Evolutionary conservation across 495 filamentous ascomycete species (phyloP).

Genomic region (Tirmania nivea): DNA sequence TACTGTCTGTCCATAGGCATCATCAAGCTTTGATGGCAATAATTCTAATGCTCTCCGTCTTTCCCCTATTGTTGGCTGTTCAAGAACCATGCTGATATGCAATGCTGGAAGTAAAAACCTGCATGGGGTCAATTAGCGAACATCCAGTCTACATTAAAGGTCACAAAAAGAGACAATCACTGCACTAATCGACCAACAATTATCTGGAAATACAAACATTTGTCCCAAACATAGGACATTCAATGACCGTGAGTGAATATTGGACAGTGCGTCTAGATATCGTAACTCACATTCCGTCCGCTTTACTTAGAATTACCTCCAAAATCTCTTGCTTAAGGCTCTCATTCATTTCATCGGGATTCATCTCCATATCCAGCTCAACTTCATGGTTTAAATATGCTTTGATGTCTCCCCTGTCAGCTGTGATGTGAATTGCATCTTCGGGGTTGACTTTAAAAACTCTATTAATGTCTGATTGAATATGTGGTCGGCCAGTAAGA

Average conservation of each 20-base stretch:
- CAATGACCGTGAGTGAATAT: background rate
- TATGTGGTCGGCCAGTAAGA: background rate
- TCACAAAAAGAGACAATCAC: background rate
- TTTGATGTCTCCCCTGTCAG: background rate
- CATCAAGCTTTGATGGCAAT: background rate
- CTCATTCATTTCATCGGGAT: background rate
- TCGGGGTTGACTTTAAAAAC: background rate
- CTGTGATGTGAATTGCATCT: background rate
- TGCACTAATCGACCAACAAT: background rate
- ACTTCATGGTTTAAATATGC: background rate
- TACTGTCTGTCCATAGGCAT: background rate
- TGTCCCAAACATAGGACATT: no score
- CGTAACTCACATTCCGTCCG: background rate
- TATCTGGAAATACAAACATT: no score
- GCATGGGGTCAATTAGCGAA: background rate
- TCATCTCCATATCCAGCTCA: background rate
- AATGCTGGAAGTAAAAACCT: background rate
- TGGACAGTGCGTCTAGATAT: no score
- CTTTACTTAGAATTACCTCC: background rate
- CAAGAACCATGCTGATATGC: background rate
- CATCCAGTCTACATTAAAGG: background rate
- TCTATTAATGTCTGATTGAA: background rate
- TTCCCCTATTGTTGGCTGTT: background rate
- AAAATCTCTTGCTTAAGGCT: background rate
- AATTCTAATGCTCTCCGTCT: background rate